Base-by-base conservation (phyloP, 1,284 basidiomycete species). In the Papiliotrema terrestris region DNA sequence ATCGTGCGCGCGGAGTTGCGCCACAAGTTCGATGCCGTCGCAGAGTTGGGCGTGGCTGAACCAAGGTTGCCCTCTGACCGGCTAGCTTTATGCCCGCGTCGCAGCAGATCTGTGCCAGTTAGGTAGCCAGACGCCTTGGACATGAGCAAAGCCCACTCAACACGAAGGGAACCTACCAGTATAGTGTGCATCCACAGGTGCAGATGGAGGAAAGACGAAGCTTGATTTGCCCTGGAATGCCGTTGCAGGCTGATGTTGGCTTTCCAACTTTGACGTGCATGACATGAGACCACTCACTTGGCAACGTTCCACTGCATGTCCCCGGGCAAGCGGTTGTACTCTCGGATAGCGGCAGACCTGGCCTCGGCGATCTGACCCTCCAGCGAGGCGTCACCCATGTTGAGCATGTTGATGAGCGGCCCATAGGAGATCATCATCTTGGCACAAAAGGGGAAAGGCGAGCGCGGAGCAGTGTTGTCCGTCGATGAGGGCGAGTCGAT, bases 171-270 rank as follows among this genome's bases (percentile, higher is more conserved):
- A 6, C 29, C 5, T 32, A 61, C 64, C 3, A 65, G 52, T 26
- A 67, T 61, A 1, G 63, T 60, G 52, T 67, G 66, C 60, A 63
- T 62, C 66, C 66, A 67, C 5, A 67, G 51, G 51, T 67, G 66
- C 2, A 65, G 46, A 37, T 62, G 60, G 6, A 67, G 51, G 42
- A 57, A 67, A 8, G 59, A 54, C 1, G 57, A 20, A 17, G 54
- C 57, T 45, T 63, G 58, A 32, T 56, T 41, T 1, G 50, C 53
- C 8, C 45, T 45, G 9, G 51, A 37, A 48, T 67, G 62, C 13
- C 53, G 43, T 52, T 63, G 66, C 9, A 67, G 52, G 41, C 64
- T 66, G 15, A 17, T 5, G 23, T 41, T 25, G 45, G 53, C 29
- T 4, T 8, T n/a, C 6, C 15, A 8, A 4, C 35, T 14, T 32